Evolutionary conservation across 2,329 filamentous ascomycete species (phyloP).

Genomic region (Ascochyta lentis): DNA sequence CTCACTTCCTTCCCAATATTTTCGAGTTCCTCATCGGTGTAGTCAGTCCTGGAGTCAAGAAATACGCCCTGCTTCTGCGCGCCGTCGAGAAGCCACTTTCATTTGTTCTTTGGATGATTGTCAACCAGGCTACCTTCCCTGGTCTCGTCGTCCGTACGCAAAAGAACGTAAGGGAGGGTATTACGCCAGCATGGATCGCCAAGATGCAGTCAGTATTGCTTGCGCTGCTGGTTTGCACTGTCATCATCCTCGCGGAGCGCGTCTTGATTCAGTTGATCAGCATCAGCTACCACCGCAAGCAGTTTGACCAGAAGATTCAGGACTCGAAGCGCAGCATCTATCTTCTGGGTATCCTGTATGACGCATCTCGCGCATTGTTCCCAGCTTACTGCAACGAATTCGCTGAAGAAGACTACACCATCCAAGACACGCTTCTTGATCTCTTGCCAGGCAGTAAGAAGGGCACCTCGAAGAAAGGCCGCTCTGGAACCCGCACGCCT

Average conservation of each 20-base stretch:
- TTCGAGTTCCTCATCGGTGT: constrained; percentile 69
- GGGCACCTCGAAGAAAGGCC: constrained; percentile 53
- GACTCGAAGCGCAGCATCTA: constrained; percentile 87
- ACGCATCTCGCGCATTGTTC: constrained; percentile 86
- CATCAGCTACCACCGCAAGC: constrained; percentile 84
- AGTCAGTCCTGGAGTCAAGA: constrained; percentile 68
- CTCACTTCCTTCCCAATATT: constrained; percentile 63
- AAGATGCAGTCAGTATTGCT: constrained; percentile 70
- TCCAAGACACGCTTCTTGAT: constrained; percentile 72
- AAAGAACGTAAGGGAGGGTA: no score
- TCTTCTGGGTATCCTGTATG: constrained; percentile 84
- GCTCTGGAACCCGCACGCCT: constrained; percentile 73
- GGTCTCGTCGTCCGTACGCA: constrained; percentile 35
- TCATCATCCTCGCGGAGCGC: constrained; percentile 78
- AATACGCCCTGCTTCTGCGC: constrained; percentile 66
- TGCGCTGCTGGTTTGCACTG: constrained; percentile 70
- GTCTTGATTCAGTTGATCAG: constrained; percentile 81
- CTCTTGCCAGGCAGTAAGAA: constrained; percentile 67
- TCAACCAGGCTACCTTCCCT: constrained; percentile 66
- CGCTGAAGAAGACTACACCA: constrained; percentile 86
- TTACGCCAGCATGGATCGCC: constrained; percentile 16
- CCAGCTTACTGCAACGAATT: constrained; percentile 94
- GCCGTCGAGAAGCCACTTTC: constrained; percentile 67
- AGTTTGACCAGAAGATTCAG: constrained; percentile 82
- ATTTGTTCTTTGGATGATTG: constrained; percentile 65